Evolutionary conservation across 2,329 filamentous ascomycete genomes (phyloP), one percentile per base, ranked within the genome.

Genomic region (Penicillium sp.): DNA sequence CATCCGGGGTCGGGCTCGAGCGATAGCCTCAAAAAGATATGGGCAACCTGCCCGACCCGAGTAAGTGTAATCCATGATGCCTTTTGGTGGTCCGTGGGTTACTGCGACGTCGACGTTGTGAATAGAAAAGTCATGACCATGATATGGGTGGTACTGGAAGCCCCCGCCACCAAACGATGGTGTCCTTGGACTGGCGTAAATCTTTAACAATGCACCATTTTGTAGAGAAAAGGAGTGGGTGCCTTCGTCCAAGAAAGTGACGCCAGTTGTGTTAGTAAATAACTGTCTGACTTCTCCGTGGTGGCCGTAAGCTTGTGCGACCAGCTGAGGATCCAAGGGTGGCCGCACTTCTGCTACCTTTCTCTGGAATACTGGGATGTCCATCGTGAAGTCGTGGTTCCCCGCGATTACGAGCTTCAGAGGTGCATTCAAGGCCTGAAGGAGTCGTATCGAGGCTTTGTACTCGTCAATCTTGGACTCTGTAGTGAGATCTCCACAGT

Each of bases 161-260:
- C 69, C 77, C 73, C 74, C 76, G 32, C 64, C 62, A 4, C 71
- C 70, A 2, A 63, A 58, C 0, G 68, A 70, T 0, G 77, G 77
- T 0, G 78, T 81, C 44, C 68, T 76, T 1, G 75, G 77, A 48
- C 76, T 80, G 3, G 78, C 77, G 41, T 75, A 81, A 7, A 82
- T 63, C 0, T 53, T 72, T 13, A 82, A 56, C 0, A 22, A 38
- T 0, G 77, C 74, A 1, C 78, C 77, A 55, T 80, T 82, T 1
- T 53, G 14, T 0, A 83, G 66, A 1, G 34, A 46, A 44, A 82
- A 77, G 1, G 50, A 36, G 49, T 81, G 63, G 0, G 57, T 73
- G 2, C 79, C 78, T 59, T 78, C 72, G 5, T 77, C 72, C 0
- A 82, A 64, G 28, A 78, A 73, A 1, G 54, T 55, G 2, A 82